Evolutionary conservation across 768 basidiomycete species (phyloP).

Genomic region (Trametopsis cervina): DNA sequence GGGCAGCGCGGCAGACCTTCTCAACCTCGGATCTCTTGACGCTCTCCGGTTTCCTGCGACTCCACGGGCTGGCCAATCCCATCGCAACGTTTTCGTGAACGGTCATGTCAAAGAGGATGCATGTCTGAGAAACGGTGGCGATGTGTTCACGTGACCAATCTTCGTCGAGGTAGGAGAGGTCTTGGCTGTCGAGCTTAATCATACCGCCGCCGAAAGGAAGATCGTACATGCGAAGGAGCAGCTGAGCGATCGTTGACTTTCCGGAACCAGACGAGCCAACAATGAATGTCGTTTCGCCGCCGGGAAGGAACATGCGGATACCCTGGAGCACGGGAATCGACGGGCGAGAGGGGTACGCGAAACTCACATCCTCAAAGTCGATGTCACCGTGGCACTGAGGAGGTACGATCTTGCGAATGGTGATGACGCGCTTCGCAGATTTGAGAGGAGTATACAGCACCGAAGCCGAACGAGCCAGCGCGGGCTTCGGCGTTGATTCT

Average conservation of each 20-base stretch:
- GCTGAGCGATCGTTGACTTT: constrained; percentile 64
- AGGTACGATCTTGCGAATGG: constrained; percentile 62
- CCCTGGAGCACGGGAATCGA: constrained; percentile 49
- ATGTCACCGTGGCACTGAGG: constrained; percentile 63
- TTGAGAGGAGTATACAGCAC: constrained; percentile 9
- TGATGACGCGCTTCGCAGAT: constrained; percentile 15
- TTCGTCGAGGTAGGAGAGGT: constrained; percentile 66
- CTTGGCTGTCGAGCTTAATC: constrained; percentile 77
- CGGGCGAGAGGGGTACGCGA: constrained; percentile 70
- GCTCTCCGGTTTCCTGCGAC: constrained; percentile 34
- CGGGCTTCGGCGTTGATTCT: constrained; percentile 22
- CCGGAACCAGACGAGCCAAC: constrained; percentile 76
- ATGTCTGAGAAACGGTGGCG: constrained; percentile 72
- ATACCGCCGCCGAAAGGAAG: constrained; percentile 43
- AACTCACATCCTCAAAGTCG: constrained; percentile 49
- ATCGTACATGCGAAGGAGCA: constrained; percentile 68
- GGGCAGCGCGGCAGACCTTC: constrained; percentile 74
- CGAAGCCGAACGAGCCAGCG: constrained; percentile 9
- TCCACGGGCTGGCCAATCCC: constrained; percentile 47
- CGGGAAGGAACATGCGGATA: constrained; percentile 63
- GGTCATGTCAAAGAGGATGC: constrained; percentile 72
- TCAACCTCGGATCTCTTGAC: constrained; percentile 66
- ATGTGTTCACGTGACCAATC: constrained; percentile 63
- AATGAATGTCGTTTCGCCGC: constrained; percentile 70
- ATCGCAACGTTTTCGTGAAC: constrained; percentile 86